Evolutionary conservation across 805 yeast genomes (phyloP), one percentile per base, ranked within the genome.

Genomic region (Candida caryicola): DNA sequence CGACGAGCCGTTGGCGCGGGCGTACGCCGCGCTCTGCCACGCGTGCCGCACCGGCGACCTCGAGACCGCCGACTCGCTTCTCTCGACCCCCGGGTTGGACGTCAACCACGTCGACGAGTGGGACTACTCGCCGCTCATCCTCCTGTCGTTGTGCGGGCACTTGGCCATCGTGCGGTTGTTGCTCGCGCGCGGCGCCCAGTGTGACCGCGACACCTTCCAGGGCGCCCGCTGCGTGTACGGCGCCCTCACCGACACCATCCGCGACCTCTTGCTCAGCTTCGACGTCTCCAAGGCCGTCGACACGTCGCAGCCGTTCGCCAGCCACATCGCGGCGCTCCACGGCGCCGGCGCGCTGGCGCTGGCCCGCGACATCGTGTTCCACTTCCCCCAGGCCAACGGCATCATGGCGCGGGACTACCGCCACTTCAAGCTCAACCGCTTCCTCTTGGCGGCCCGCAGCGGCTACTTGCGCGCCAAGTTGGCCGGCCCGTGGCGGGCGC

Each of bases 131-230:
- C 93, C 95, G 1, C 64, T 85, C 41, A 81, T 82, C 41, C 61
- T 85, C 17, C 86, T 88, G 5, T 77, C 85, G 13, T 53, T 85
- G 9, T 85, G 95, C 62, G 95, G 95, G 0, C 91, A 85, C 55
- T 71, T 70, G 43, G 65, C 63, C 1, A 70, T 85, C 4, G 93
- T 85, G n/a, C 66, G 64, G 37, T 56, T 80, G 34, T 60, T 85
- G 16, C 62, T 85, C 7, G 69, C 74, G 31, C 45, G 68, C 29
- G 95, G 95, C 5, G 88, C 93, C 0, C 69, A 79, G 5, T 84
- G 91, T 56, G 90, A 83, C 56, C 70, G 87, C 51, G 91, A 85
- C 53, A 81, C 89, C n/a, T 79, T 79, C 51, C 85, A 84, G 55
- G 93, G 95, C 2, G 86, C 82, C 9, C 69, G 71, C 31, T 84